phyloP scores from a whole-genome alignment of 2,329 filamentous ascomycete species.

The Colletotrichum trifolii region DNA sequence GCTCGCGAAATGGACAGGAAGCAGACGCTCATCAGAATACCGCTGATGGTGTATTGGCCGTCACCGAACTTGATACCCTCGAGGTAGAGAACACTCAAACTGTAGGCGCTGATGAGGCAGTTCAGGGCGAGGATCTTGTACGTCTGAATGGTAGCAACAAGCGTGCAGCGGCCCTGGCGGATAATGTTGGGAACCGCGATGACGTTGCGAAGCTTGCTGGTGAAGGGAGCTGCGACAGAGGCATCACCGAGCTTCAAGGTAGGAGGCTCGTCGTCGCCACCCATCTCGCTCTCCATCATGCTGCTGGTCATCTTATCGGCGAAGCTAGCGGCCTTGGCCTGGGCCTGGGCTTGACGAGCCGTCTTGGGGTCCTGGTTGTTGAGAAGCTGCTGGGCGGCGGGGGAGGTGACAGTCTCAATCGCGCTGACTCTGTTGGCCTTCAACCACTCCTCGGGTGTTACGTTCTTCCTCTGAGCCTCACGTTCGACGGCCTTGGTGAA shows the following conservation, averaged over 20 bases:
- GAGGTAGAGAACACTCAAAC: slow-evolving; percentile 92
- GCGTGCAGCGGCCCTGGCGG: slow-evolving; percentile 94
- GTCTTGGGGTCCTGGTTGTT: slow-evolving; percentile 62
- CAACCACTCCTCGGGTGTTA: slow-evolving; percentile 68
- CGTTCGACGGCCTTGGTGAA: slow-evolving; percentile 91
- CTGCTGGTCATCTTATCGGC: slow-evolving; percentile 87
- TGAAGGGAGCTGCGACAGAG: slow-evolving; percentile 96
- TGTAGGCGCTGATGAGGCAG: slow-evolving; percentile 98
- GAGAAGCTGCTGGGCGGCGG: slow-evolving; percentile 70
- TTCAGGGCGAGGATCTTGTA: slow-evolving; percentile 99
- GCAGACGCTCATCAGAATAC: slow-evolving; percentile 99
- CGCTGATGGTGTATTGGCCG: slow-evolving; percentile 97
- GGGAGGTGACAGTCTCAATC: slow-evolving; percentile 74
- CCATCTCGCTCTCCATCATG: slow-evolving; percentile 91
- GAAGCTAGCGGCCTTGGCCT: slow-evolving; percentile 78
- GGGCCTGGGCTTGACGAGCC: slow-evolving; percentile 72
- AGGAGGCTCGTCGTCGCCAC: slow-evolving; percentile 89
- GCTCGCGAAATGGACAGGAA: slow-evolving; percentile 99
- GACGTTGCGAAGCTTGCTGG: slow-evolving; percentile 96
- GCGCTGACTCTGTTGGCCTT: slow-evolving; percentile 63
- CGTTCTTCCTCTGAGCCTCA: slow-evolving; percentile 83
- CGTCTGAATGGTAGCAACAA: slow-evolving; percentile 99
- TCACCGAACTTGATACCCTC: slow-evolving; percentile 99
- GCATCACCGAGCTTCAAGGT: slow-evolving; percentile 97
- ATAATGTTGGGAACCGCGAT: slow-evolving; percentile 98